Evolutionary conservation across 257 asterid genomes (phyloP), one percentile per base, ranked within the genome.

Genomic region (Solanum habrochaites): DNA sequence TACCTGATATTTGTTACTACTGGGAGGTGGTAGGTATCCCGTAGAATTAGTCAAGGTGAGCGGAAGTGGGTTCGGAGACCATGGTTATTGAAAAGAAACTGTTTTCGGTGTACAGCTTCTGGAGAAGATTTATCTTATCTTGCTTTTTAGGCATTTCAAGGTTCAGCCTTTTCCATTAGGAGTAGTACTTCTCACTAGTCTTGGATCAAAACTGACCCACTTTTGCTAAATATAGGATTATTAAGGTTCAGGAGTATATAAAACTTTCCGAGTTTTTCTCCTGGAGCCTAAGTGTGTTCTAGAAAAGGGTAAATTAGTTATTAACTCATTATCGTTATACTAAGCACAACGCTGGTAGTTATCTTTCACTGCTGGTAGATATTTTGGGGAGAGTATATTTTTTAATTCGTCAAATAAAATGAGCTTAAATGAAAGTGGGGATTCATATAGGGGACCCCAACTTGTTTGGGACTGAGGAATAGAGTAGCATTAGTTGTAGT

Each of bases 31-130:
- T 7, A 13, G 11, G 21, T 67, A 13, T 67, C 11, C 10, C 21
- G 23, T 27, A 14, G 39, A 67, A 29, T 18, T 29, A 67, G 74
- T 67, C 5, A 31, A 67, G 21, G 39, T 27, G 23, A 7, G 39
- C 10, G 3, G 0, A 67, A 29, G 74, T 0, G 2, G 23, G 1
- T 32, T 15, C 0, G 23, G 23, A 67, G 6, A 67, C 39, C 39
- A 27, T 7, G 39, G 20, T 1, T 13, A 62, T 20, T 56, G 25
- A 56, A 56, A 56, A 7, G 25, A 56, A 56, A 20, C 8, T 20
- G 64, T 56, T 56, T 11, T 27, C 37, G 18, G 73, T 67, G 21
- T 67, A 27, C 37, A 27, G 39, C 74, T 69, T 3, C 18, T 7
- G 74, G 40, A 69, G 15, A 69, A 31, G 23, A 66, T 23, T 29